Percentiles rank a stretch among this genome's conserved stretches.
Conservation (phyloP, 495 filamentous ascomycete species). For the Penicillium pulvis region DNA sequence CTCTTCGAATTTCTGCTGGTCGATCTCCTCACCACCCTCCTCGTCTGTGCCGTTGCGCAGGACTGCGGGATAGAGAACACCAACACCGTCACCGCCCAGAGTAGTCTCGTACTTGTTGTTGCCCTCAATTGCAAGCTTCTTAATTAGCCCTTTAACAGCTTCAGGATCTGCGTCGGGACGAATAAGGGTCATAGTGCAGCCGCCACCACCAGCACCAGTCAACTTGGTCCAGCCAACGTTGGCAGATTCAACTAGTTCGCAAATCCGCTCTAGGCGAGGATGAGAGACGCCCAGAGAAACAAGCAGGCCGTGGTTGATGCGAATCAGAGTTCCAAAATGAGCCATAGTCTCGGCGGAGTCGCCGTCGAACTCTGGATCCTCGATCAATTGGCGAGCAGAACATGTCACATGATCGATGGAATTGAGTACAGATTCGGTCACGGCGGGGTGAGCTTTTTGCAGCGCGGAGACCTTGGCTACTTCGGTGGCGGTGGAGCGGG, state of each 20-base stretch:
- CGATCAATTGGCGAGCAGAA: slow-evolving; percentile 71
- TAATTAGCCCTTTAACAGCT: slow-evolving; percentile 61
- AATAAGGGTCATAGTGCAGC: slow-evolving; percentile 89
- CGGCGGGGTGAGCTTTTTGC: slow-evolving; percentile 64
- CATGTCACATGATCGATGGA: slow-evolving; percentile 80
- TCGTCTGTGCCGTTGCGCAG: slow-evolving; percentile 67
- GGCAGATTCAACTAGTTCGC: slow-evolving; percentile 85
- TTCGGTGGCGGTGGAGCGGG: slow-evolving; percentile 78
- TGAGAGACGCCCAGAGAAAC: slow-evolving; percentile 90
- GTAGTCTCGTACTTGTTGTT: slow-evolving; percentile 86
- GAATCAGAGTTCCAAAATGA: slow-evolving; percentile 81
- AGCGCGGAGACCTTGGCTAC: slow-evolving; percentile 82
- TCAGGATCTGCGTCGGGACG: slow-evolving; percentile 60
- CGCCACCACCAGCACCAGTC: slow-evolving; percentile 92
- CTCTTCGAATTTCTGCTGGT: slow-evolving; percentile 85
- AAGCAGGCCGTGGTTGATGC: slow-evolving; percentile 89
- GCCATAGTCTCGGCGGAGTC: slow-evolving; percentile 59
- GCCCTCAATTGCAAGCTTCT: slow-evolving; percentile 69
- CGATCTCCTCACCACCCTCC: slow-evolving; percentile 85
- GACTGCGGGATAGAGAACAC: slow-evolving; percentile 88
- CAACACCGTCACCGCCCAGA: slow-evolving; percentile 87
- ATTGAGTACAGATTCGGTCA: slow-evolving; percentile 77
- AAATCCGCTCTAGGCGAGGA: slow-evolving; percentile 85
- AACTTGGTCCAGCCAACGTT: slow-evolving; percentile 97
- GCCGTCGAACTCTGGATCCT: slow-evolving; percentile 61